A percentile compares a stretch with the other conserved stretches of the same genome.
phyloP scores from a whole-genome alignment of 2,329 filamentous ascomycete genomes.

The Fulvia fulva region DNA sequence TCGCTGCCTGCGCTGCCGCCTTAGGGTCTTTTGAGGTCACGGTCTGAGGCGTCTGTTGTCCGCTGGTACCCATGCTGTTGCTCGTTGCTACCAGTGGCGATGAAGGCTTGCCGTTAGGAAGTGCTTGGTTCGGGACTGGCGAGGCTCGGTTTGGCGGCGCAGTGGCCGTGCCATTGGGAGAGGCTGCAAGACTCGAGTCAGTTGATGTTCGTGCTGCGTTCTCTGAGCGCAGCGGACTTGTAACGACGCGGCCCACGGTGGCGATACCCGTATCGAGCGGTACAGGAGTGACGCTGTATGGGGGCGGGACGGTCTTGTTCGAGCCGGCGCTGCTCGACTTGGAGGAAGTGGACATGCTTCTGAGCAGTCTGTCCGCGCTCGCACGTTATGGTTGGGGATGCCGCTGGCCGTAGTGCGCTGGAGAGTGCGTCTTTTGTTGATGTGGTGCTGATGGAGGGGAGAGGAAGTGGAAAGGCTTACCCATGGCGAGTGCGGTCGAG shows the following conservation, averaged over 20 bases:
- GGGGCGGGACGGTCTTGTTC: constrained; percentile 9
- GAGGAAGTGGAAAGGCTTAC: constrained; percentile 28
- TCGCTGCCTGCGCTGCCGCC: constrained; percentile 46
- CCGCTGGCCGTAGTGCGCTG: constrained; percentile 14
- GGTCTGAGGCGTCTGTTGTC: constrained; percentile 51
- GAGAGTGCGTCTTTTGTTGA: constrained; percentile 14
- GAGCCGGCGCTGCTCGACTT: constrained; percentile 13
- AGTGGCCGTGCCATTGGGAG: constrained; percentile 41
- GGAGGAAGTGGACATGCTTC: constrained; percentile 21
- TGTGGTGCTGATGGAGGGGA: constrained; percentile 16
- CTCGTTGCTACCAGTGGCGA: constrained; percentile 56
- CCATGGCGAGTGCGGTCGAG: constrained; percentile 31
- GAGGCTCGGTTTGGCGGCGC: constrained; percentile 46
- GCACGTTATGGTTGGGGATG: constrained; percentile 16
- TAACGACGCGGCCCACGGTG: constrained; percentile 19
- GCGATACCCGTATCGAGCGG: constrained; percentile 19
- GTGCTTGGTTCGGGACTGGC: constrained; percentile 39
- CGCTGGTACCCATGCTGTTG: constrained; percentile 52
- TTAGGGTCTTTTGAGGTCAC: constrained; percentile 64
- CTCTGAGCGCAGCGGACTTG: constrained; percentile 11
- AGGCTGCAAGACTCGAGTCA: constrained; percentile 34
- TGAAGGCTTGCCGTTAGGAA: constrained; percentile 49
- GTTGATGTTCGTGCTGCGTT: constrained; percentile 3
- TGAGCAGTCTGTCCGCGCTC: constrained; percentile 9
- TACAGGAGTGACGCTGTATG: constrained; percentile 16